A percentile compares a stretch with the other conserved stretches of the same genome.
phyloP scores from a whole-genome alignment of 192 early-diverging fungal species.

The Phycomyces nitens region DNA sequence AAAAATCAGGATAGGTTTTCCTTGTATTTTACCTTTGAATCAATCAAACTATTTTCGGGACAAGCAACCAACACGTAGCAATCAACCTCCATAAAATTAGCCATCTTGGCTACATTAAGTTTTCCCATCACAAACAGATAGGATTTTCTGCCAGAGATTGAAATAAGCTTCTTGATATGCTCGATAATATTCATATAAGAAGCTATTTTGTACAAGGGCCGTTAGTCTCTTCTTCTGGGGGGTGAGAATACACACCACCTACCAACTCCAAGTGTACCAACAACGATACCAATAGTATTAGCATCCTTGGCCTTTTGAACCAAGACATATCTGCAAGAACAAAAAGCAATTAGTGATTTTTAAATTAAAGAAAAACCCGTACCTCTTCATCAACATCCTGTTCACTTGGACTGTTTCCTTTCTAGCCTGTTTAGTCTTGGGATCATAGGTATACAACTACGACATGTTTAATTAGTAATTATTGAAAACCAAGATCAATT shows the following conservation, averaged over 20 bases:
- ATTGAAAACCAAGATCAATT: background rate
- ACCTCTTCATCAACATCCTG: constrained; percentile 55
- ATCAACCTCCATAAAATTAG: constrained; percentile 96
- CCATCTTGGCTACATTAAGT: constrained; percentile 92
- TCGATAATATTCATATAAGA: constrained; percentile 84
- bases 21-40: constrained; percentile 51
- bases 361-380: constrained; percentile 22
- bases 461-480: constrained; percentile 9
- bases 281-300: constrained; percentile 89
- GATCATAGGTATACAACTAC: constrained; percentile 67
- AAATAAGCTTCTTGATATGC: constrained; percentile 73
- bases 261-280: constrained; percentile 94
- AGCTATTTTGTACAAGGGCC: constrained; percentile 36
- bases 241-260: constrained; percentile 33
- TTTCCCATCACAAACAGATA: constrained; percentile 74
- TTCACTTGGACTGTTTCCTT: constrained; percentile 58
- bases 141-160: constrained; percentile 66
- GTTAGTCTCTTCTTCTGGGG: too few species aligned
- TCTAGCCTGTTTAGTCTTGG: constrained; percentile 47
- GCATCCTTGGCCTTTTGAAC: constrained; percentile 93
- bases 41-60: constrained; percentile 91
- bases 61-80: constrained; percentile 90
- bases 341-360: background rate
- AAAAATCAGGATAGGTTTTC: background rate
- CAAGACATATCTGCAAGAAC: constrained; percentile 59